Evolutionary conservation across 2,329 filamentous ascomycete genomes (phyloP).

Genomic region (Colletotrichum acutatum): DNA sequence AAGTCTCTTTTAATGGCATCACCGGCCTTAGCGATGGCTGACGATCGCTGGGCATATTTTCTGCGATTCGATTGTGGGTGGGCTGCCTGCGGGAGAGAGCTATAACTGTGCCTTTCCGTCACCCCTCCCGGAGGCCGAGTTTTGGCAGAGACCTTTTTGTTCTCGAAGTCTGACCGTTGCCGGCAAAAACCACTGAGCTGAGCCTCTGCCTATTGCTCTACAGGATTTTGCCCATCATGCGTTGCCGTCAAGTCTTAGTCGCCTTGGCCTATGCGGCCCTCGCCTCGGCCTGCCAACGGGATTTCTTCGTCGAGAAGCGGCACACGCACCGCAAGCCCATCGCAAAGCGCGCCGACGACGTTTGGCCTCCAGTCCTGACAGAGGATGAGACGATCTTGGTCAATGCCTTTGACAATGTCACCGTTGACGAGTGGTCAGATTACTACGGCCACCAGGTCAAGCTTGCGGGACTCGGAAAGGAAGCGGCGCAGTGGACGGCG

Average conservation of each 20-base stretch:
- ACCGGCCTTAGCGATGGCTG: neutral
- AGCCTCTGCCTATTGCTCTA: neutral
- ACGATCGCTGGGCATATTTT: neutral
- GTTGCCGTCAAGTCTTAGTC: conserved; percentile 10
- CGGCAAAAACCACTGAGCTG: neutral
- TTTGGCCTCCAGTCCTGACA: conserved; percentile 47
- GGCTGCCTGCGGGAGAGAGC: neutral
- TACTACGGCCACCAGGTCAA: conserved; percentile 54
- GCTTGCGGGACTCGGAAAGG: conserved; percentile 49
- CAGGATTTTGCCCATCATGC: conserved; percentile 1
- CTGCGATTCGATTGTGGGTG: no score
- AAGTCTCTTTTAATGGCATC: conserved; percentile 9
- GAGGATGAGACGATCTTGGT: conserved; percentile 47
- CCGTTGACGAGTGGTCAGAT: conserved; percentile 50
- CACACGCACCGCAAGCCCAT: conserved; percentile 47
- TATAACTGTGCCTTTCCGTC: conserved; percentile 3
- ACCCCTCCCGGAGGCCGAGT: no score
- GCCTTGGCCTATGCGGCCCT: conserved; percentile 38
- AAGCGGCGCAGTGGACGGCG: conserved; percentile 51
- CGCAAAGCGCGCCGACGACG: conserved; percentile 44
- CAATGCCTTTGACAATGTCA: conserved; percentile 51
- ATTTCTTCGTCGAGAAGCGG: conserved; percentile 40
- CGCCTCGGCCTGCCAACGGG: conserved; percentile 44
- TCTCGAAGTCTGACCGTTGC: neutral
- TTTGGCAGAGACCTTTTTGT: neutral